A percentile compares a stretch with the other conserved stretches of the same genome.
These are phyloP conservation scores for Penicillium chermesinum DNA, from an alignment of 495 filamentous ascomycete genomes.

Conservation along the genomic window DNA sequence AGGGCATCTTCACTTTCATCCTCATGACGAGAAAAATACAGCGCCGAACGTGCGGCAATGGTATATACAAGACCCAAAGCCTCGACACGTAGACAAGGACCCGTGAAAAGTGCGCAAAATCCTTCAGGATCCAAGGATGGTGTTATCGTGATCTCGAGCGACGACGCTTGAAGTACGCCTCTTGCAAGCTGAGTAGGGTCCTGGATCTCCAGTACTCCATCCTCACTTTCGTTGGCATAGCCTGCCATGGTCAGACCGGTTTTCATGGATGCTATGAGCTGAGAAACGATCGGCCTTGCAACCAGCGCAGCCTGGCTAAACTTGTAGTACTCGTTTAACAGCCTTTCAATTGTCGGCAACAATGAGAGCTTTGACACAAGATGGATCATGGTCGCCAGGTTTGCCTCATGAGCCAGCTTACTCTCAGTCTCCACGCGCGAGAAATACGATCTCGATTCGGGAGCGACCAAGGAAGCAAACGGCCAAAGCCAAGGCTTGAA, in stretches of 20 bases:
- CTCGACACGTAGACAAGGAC: conserved; percentile 15
- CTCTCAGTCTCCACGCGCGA: not conserved
- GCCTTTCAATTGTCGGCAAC: conserved; percentile 15
- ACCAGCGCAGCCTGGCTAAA: conserved; percentile 10
- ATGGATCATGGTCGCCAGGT: conserved; percentile 11
- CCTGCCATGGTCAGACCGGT: not conserved
- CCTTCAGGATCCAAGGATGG: conserved; percentile 9
- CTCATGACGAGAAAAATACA: conserved; percentile 3
- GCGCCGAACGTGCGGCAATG: conserved; percentile 13
- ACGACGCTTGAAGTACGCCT: conserved; percentile 8
- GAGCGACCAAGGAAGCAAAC: conserved; percentile 3
- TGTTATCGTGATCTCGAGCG: conserved; percentile 8
- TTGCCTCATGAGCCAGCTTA: conserved; percentile 4
- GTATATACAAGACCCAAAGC: conserved; percentile 17
- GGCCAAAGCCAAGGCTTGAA: conserved; percentile 18
- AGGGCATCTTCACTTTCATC: conserved; percentile 5
- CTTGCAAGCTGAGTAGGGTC: not conserved
- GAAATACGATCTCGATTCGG: not conserved
- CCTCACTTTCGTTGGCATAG: not conserved
- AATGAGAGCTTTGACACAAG: conserved; percentile 12
- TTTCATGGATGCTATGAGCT: not conserved
- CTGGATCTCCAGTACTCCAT: not conserved
- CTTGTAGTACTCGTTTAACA: conserved; percentile 12
- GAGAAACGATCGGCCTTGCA: conserved; percentile 12
- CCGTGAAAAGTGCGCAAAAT: conserved; percentile 14